phyloP scores from a whole-genome alignment of 441 rosid species.

The Codiaeum variegatum region DNA sequence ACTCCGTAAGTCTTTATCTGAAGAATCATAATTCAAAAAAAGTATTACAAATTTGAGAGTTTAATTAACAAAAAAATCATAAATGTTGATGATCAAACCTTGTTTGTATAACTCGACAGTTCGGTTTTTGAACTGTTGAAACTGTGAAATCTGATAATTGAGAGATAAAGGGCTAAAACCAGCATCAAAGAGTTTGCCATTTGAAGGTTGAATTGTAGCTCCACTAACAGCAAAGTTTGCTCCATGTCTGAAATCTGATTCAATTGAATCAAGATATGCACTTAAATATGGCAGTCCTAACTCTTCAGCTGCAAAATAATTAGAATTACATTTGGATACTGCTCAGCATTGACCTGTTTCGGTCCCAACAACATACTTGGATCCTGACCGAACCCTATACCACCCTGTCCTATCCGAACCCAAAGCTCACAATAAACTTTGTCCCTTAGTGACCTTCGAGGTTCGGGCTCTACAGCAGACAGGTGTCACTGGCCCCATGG shows the following conservation, averaged over 20 bases:
- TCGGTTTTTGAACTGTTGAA: constrained; percentile 6
- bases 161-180: constrained; percentile 6
- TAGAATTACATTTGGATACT: too few relatives aligned
- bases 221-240: constrained; percentile 14
- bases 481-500: too few relatives aligned
- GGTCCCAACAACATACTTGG: too few relatives aligned
- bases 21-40: not conserved
- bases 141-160: constrained; percentile 2
- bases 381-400: too few relatives aligned
- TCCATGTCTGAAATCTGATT: constrained; percentile 9
- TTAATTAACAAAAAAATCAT: not conserved
- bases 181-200: not conserved
- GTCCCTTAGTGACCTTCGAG: too few relatives aligned
- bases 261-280: constrained; percentile 9
- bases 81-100: not conserved
- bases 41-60: too few relatives aligned
- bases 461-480: too few relatives aligned
- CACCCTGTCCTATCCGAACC: too few relatives aligned
- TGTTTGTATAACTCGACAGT: not conserved
- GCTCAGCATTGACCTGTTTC: too few relatives aligned
- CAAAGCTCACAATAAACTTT: too few relatives aligned
- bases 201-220: constrained; percentile 3
- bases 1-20: constrained; percentile 3
- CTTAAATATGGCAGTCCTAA: constrained; percentile 12
- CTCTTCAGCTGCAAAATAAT: constrained; percentile 12